These are phyloP conservation scores for Iris pallida DNA, from an alignment of 116 monocot species.

Conservation along the genomic window DNA sequence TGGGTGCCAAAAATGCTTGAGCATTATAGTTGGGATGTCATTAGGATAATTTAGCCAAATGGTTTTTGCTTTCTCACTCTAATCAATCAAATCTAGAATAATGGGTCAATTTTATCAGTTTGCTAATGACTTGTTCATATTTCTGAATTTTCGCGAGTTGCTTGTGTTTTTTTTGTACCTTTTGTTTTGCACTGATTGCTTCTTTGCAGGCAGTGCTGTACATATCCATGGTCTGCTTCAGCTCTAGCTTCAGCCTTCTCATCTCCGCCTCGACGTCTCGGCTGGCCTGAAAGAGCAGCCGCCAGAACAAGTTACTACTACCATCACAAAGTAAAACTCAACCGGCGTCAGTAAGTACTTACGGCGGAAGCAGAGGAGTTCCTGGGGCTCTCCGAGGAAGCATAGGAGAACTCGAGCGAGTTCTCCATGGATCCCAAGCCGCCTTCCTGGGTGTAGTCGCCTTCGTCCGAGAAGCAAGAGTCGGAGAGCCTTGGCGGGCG, in stretches of 20 bases:
- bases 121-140: no score
- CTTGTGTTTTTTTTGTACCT: conserved; percentile 23
- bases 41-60: no score
- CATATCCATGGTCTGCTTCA: conserved; percentile 67
- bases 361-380: conserved; percentile 8
- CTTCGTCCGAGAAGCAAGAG: conserved; percentile 5
- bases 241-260: conserved; percentile 46
- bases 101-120: no score
- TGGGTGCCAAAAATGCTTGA: no score
- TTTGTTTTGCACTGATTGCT: conserved; percentile 50
- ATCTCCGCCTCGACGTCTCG: conserved; percentile 38
- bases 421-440: conserved; percentile 25
- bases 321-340: not conserved
- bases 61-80: no score
- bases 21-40: no score
- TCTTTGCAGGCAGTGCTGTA: conserved; percentile 71
- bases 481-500: not conserved
- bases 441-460: conserved; percentile 34
- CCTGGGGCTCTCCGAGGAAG: conserved; percentile 20
- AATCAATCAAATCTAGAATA: no score
- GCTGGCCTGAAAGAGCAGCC: conserved; percentile 9
- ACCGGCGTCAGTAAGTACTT: conserved; percentile 3
- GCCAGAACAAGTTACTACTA: not conserved
- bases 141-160: no score
- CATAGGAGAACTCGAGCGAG: conserved; percentile 26